Percentiles rank a stretch among this genome's conserved stretches.
Conservation (phyloP, 2,329 filamentous ascomycete species). For the Ascochyta koolunga region DNA sequence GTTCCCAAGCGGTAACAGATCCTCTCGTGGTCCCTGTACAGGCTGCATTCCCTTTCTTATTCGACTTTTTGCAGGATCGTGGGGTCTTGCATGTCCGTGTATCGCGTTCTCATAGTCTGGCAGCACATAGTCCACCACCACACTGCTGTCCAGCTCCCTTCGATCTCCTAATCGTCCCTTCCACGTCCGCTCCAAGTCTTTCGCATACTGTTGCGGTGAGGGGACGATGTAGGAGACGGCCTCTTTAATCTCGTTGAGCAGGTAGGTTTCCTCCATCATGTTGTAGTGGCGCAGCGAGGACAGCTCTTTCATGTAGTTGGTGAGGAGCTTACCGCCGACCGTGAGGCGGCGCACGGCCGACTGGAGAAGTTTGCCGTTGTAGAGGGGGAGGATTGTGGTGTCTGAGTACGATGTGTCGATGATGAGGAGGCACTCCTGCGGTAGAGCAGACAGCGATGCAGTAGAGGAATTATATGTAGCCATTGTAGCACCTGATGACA, state of each 20-base stretch:
- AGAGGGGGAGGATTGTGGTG: conserved; percentile 86
- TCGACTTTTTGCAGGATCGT: conserved; percentile 70
- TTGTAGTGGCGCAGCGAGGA: conserved; percentile 92
- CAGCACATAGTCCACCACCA: conserved; percentile 89
- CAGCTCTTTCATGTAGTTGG: conserved; percentile 88
- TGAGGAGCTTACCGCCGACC: conserved; percentile 89
- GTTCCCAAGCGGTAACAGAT: conserved; percentile 85
- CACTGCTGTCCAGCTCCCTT: conserved; percentile 58
- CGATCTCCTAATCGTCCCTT: conserved; percentile 64
- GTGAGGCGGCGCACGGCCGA: conserved; percentile 83
- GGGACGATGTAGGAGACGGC: conserved; percentile 80
- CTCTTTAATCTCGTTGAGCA: conserved; percentile 97
- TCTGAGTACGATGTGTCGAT: conserved; percentile 93
- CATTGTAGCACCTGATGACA: conserved; percentile 68
- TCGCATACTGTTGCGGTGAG: conserved; percentile 65
- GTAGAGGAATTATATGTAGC: conserved; percentile 74
- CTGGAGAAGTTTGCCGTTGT: conserved; percentile 80
- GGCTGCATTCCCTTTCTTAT: conserved; percentile 57
- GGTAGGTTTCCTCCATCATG: conserved; percentile 90
- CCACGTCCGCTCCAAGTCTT: conserved; percentile 83
- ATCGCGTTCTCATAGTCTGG: conserved; percentile 73
- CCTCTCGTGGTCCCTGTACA: conserved; percentile 65
- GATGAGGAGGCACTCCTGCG: conserved; percentile 82
- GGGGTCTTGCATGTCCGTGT: conserved; percentile 75
- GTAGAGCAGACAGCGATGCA: conserved; percentile 54